Conservation (phyloP, 2,329 filamentous ascomycete genomes). For the Epichloe typhina region DNA sequence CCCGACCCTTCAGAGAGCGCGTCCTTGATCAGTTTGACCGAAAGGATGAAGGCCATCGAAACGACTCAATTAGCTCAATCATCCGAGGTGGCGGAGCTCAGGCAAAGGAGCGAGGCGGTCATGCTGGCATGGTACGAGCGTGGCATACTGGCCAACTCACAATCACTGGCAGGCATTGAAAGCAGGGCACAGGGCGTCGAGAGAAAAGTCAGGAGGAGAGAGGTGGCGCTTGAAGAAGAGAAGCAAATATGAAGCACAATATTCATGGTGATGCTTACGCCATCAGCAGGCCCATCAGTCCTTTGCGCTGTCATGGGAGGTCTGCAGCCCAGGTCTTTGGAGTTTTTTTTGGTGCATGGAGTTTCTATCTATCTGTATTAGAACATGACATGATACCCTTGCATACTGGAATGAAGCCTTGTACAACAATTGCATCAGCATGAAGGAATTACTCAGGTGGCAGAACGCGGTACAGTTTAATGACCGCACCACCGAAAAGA, state of each 20-base stretch:
- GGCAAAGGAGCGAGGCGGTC: constrained; percentile 46
- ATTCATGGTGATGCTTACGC: too few relatives aligned
- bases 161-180: constrained; percentile 60
- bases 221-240: constrained; percentile 42
- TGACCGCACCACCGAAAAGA: too few relatives aligned
- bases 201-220: constrained; percentile 48
- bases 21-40: constrained; percentile 42
- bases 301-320: too few relatives aligned
- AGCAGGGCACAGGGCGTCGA: constrained; percentile 53
- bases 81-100: constrained; percentile 49
- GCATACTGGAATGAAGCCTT: too few relatives aligned
- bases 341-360: too few relatives aligned
- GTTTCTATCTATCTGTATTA: too few relatives aligned
- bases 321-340: too few relatives aligned
- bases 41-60: constrained; percentile 49
- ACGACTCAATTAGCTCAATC: constrained; percentile 48
- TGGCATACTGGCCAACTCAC: constrained; percentile 53
- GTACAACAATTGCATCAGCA: too few relatives aligned
- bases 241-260: constrained; percentile 18
- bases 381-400: too few relatives aligned
- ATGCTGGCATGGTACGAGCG: constrained; percentile 63
- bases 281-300: too few relatives aligned
- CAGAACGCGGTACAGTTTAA: too few relatives aligned
- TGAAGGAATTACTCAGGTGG: too few relatives aligned
- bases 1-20: constrained; percentile 42